A percentile compares a stretch with the other conserved stretches of the same genome.
Conservation (phyloP, 495 filamentous ascomycete species). For the Penicillium bovifimosum region DNA sequence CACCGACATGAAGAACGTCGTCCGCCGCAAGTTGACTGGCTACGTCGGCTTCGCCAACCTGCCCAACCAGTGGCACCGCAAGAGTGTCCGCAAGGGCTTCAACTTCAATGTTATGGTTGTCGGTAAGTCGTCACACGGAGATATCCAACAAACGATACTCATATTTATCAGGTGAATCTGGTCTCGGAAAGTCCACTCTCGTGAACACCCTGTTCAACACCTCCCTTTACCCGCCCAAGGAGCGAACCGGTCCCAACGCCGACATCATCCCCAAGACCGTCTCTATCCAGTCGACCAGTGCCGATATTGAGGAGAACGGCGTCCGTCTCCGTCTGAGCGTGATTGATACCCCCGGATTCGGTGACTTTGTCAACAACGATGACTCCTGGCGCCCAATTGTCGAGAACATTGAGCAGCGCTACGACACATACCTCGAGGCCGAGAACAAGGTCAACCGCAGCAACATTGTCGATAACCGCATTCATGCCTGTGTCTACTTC, state of each 20-base stretch:
- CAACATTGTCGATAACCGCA: constrained; percentile 98
- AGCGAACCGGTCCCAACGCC: constrained; percentile 91
- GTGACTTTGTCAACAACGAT: constrained; percentile 99
- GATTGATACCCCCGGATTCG: constrained; percentile 96
- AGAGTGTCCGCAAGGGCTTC: constrained; percentile 99
- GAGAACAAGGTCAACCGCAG: constrained; percentile 99
- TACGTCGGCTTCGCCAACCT: constrained; percentile 99
- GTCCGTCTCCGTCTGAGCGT: constrained; percentile 96
- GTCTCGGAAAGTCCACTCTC: constrained; percentile 96
- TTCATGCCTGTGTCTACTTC: constrained; percentile 98
- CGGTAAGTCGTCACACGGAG: constrained; percentile 53
- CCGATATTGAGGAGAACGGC: constrained; percentile 98
- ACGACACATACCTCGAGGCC: constrained; percentile 94
- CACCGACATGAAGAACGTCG: constrained; percentile 92
- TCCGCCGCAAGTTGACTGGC: constrained; percentile 94
- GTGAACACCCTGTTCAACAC: constrained; percentile 99
- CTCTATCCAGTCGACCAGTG: constrained; percentile 95
- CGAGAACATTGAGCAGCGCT: constrained; percentile 98
- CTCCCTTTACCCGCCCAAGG: constrained; percentile 96
- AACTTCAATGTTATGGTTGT: constrained; percentile 99
- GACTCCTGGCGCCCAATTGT: constrained; percentile 98
- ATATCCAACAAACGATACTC: constrained; percentile 14
- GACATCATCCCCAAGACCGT: constrained; percentile 99
- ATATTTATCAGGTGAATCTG: constrained; percentile 77
- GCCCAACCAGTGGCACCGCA: constrained; percentile 99